Percentiles rank a stretch among this genome's conserved stretches.
Conservation (phyloP, 306 rosid genomes). For the Neltuma alba region DNA sequence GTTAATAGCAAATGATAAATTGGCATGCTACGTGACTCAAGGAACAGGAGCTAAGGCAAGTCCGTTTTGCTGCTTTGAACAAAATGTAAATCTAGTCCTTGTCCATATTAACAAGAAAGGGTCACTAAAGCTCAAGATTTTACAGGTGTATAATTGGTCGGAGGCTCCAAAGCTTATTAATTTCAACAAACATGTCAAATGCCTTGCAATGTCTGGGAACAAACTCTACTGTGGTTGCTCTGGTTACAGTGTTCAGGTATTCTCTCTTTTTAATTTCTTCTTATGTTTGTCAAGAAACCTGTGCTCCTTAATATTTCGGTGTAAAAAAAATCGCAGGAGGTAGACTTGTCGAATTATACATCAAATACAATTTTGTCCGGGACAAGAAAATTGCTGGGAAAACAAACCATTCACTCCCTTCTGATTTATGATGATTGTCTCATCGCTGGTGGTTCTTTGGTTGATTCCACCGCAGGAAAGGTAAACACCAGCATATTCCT, state of each 20-base stretch:
- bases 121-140: constrained; percentile 12
- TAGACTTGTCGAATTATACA: constrained; percentile 63
- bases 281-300: no score
- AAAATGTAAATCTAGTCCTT: constrained; percentile 19
- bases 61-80: constrained; percentile 2
- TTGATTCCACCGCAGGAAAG: constrained; percentile 78
- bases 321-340: constrained; percentile 64
- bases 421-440: constrained; percentile 67
- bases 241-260: constrained; percentile 80
- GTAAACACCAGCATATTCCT: constrained; percentile 36
- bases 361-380: constrained; percentile 76
- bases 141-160: constrained; percentile 69
- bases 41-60: constrained; percentile 89
- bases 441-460: constrained; percentile 74
- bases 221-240: constrained; percentile 86
- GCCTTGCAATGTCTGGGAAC: constrained; percentile 70
- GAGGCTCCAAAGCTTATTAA: constrained; percentile 71
- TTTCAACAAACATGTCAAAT: constrained; percentile 79
- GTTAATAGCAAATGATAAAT: constrained; percentile 61
- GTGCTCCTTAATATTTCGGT: not conserved
- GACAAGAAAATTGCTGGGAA: constrained; percentile 76
- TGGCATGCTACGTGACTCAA: constrained; percentile 78
- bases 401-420: constrained; percentile 75
- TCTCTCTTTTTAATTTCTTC: not conserved
- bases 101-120: constrained; percentile 7